Percentiles rank a stretch among this genome's conserved stretches.
phyloP scores from a whole-genome alignment of 1,284 basidiomycete species.

The Hypsizygus ulmarius region DNA sequence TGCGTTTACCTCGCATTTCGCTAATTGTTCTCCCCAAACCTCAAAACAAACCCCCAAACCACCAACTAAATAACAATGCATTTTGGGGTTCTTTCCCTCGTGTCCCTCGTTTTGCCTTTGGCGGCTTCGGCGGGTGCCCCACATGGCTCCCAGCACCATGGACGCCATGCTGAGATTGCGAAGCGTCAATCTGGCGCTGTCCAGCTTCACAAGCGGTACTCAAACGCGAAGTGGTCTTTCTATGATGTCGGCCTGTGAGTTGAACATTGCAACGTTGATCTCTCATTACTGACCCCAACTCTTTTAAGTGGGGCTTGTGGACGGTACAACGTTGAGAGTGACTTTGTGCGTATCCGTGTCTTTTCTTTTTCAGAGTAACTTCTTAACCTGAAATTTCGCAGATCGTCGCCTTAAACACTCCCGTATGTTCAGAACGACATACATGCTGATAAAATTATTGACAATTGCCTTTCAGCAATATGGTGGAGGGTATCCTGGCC shows the following conservation, averaged over 20 bases:
- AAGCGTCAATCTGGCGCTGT: too few relatives aligned
- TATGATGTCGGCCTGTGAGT: slow-evolving; percentile 56
- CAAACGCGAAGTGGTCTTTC: slow-evolving; percentile 37
- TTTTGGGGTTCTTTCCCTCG: too few relatives aligned
- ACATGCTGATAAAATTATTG: too few relatives aligned
- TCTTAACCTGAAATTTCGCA: slow-evolving; percentile 1
- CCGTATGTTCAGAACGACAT: slow-evolving; percentile 13
- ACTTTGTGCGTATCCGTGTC: slow-evolving; percentile 46
- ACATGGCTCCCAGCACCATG: too few relatives aligned
- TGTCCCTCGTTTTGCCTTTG: too few relatives aligned
- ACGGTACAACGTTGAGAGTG: slow-evolving; percentile 35
- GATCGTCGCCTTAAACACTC: slow-evolving; percentile 30
- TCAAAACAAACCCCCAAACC: too few relatives aligned
- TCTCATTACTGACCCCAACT: not conserved
- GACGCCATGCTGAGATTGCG: too few relatives aligned
- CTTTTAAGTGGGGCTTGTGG: slow-evolving; percentile 50
- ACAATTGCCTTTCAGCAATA: slow-evolving; percentile 8
- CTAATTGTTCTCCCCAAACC: too few relatives aligned
- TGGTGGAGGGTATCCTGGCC: slow-evolving; percentile 54
- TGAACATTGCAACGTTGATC: not conserved
- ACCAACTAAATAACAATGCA: too few relatives aligned
- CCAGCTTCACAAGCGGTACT: not conserved
- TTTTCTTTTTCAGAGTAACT: not conserved
- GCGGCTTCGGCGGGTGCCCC: too few relatives aligned
- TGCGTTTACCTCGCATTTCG: too few relatives aligned